A percentile compares a stretch with the other conserved stretches of the same genome.
These are phyloP conservation scores for Thuidium tamariscinum DNA, from an alignment of 225 moss, liverwort and hornwort genomes.

Conservation along the genomic window DNA sequence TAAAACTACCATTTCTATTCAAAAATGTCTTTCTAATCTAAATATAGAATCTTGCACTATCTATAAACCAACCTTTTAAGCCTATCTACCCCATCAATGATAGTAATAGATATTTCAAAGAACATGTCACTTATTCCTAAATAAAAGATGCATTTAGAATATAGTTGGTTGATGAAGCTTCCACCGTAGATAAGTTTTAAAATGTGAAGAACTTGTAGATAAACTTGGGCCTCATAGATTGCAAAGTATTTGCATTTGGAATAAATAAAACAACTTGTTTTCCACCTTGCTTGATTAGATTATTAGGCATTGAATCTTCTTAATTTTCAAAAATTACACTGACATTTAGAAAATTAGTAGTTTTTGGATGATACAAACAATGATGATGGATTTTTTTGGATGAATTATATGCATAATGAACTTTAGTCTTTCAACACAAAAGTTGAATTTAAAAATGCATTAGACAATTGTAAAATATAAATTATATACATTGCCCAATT, in stretches of 20 bases:
- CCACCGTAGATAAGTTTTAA: neutral
- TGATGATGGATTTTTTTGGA: too few species aligned
- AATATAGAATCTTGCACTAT: neutral
- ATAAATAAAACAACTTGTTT: neutral
- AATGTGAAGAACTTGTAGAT: neutral
- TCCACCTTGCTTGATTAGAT: neutral
- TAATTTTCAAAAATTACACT: too few species aligned
- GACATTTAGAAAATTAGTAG: too few species aligned
- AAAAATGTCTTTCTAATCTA: neutral
- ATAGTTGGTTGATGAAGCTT: rapidly evolving
- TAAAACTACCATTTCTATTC: rapidly evolving
- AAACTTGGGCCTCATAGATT: too few species aligned
- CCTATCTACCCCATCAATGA: neutral
- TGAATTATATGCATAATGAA: too few species aligned
- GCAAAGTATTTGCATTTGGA: rapidly evolving
- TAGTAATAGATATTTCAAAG: neutral
- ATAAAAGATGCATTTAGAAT: neutral
- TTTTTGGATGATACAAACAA: too few species aligned
- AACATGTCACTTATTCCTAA: too few species aligned
- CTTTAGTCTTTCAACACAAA: too few species aligned
- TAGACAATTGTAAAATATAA: too few species aligned
- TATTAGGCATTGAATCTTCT: neutral
- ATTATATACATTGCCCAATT: too few species aligned
- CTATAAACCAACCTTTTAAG: rapidly evolving
- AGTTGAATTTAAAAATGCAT: too few species aligned